Conservation (phyloP, 192 early-diverging fungal genomes). For the Haplosporangium gracile region DNA sequence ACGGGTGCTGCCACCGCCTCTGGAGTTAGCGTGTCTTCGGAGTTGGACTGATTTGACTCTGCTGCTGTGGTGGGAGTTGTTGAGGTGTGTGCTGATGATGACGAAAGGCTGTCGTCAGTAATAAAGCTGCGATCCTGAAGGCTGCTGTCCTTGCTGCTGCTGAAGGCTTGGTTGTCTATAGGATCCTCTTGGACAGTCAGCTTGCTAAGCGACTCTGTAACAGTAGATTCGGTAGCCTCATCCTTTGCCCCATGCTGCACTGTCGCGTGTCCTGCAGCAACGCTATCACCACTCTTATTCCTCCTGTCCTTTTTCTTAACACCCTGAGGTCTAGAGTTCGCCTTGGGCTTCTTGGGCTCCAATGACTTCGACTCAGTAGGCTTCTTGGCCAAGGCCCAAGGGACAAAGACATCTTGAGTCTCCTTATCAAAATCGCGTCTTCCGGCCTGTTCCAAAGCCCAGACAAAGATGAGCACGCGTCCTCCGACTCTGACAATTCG, state of each 20-base stretch:
- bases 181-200: constrained; percentile 10
- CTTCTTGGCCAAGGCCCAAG: constrained; percentile 84
- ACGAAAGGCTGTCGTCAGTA: background rate
- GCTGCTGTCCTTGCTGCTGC: background rate
- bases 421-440: constrained; percentile 83
- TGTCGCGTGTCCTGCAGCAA: background rate
- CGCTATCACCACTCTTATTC: background rate
- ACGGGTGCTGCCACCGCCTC: constrained; percentile 8
- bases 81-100: background rate
- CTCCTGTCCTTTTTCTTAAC: constrained; percentile 65
- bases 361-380: background rate
- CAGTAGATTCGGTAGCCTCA: background rate
- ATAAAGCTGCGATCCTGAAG: background rate
- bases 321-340: constrained; percentile 36
- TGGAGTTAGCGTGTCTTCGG: background rate
- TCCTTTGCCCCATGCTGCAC: background rate
- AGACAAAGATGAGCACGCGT: constrained; percentile 88
- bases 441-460: constrained; percentile 93
- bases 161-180: background rate
- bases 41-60: background rate
- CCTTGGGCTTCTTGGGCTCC: constrained; percentile 43
- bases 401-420: constrained; percentile 93
- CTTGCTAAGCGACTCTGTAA: constrained; percentile 5
- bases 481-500: constrained; percentile 81
- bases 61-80: background rate